Evolutionary conservation across 129 eudicot species (phyloP).

Genomic region (Silybum marianum): DNA sequence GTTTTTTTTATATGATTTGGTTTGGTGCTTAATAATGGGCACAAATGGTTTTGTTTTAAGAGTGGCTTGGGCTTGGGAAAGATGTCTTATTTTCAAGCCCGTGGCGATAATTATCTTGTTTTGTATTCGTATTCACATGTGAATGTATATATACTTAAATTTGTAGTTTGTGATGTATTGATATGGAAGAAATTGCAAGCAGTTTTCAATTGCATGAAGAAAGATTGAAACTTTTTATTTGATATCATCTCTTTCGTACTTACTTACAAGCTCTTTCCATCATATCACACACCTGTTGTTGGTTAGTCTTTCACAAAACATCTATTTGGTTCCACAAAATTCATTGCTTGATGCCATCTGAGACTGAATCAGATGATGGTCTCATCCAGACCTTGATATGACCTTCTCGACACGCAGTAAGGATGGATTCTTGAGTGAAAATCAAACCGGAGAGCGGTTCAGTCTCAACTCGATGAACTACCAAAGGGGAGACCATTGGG

Average conservation of each 20-base stretch:
- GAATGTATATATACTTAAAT: neutral
- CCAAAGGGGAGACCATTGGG: constrained; percentile 90
- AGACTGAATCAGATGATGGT: constrained; percentile 30
- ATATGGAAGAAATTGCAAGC: neutral
- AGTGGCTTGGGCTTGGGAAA: constrained; percentile 18
- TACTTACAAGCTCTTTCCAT: neutral
- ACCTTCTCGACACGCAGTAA: constrained; percentile 81
- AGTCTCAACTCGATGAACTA: constrained; percentile 75
- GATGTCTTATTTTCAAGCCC: too few relatives aligned
- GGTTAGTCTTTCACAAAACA: constrained; percentile 21
- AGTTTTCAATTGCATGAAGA: neutral
- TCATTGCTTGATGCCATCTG: too few relatives aligned
- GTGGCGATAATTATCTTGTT: neutral
- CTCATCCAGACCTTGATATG: constrained; percentile 85
- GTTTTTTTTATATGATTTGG: constrained; percentile 13
- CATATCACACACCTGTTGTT: neutral
- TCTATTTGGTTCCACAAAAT: constrained; percentile 13
- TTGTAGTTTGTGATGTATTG: neutral
- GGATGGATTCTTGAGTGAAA: constrained; percentile 74
- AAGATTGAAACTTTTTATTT: constrained; percentile 5
- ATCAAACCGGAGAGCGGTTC: constrained; percentile 83
- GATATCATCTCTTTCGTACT: neutral
- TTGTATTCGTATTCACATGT: neutral
- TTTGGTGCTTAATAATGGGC: constrained; percentile 23
- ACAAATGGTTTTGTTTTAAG: constrained; percentile 18